Evolutionary conservation across 1,284 basidiomycete genomes (phyloP).

Genomic region (Boletus mariae): DNA sequence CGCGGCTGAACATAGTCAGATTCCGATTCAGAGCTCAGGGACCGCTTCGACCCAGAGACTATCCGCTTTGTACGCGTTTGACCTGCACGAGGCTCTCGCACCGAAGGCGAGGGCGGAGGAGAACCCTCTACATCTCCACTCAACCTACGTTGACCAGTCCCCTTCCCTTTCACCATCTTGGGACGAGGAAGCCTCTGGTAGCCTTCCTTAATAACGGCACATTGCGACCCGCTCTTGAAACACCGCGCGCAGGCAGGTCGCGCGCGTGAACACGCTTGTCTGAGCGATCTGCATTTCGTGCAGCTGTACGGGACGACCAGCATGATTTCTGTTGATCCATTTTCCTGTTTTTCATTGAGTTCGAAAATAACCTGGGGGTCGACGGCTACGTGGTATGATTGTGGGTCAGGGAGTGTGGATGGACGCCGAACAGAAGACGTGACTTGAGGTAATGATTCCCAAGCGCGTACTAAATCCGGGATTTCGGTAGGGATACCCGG

Average conservation of each 20-base stretch:
- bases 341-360: slow-evolving; percentile 14
- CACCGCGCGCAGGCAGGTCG: slow-evolving; percentile 24
- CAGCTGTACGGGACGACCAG: slow-evolving; percentile 23
- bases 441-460: slow-evolving; percentile 17
- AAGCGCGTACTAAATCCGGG: slow-evolving; percentile 22
- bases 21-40: slow-evolving; percentile 13
- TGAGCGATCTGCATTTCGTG: slow-evolving; percentile 7
- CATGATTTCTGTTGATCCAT: slow-evolving; percentile 14
- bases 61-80: not conserved
- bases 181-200: slow-evolving; percentile 27
- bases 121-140: not conserved
- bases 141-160: not conserved
- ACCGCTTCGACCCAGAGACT: slow-evolving; percentile 11
- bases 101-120: not conserved
- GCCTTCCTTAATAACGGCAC: slow-evolving; percentile 1
- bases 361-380: slow-evolving; percentile 29
- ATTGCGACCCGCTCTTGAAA: slow-evolving; percentile 2
- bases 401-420: slow-evolving; percentile 12
- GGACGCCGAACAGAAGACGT: slow-evolving; percentile 25
- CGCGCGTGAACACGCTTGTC: slow-evolving; percentile 26
- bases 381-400: slow-evolving; percentile 20
- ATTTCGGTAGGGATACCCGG: slow-evolving; percentile 1
- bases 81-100: not conserved
- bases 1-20: not conserved
- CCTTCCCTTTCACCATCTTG: slow-evolving; percentile 4